Percentiles rank a stretch among this genome's conserved stretches.
These are phyloP conservation scores for Lunularia cruciata DNA, from an alignment of 225 moss, liverwort and hornwort genomes.

Conservation along the genomic window DNA sequence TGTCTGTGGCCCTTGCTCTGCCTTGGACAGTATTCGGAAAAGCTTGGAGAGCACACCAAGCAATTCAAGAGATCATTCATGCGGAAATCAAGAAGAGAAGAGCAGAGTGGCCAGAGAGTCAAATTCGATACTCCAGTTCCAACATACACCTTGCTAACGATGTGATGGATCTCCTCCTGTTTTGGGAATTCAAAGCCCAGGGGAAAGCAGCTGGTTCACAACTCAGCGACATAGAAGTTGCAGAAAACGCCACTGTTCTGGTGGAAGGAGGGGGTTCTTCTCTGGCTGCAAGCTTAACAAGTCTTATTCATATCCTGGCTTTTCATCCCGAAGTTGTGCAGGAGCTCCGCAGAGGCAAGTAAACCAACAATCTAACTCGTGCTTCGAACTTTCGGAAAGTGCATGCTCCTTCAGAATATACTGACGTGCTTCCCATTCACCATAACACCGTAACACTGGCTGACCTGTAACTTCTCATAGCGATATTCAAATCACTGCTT, in stretches of 20 bases:
- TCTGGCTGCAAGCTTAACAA: background rate
- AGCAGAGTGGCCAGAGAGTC: background rate
- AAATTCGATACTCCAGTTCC: background rate
- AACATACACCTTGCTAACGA: background rate
- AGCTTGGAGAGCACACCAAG: background rate
- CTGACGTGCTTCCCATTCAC: too few species aligned
- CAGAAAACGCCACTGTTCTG: background rate
- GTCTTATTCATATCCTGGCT: background rate
- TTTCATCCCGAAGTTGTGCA: background rate
- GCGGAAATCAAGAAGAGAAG: background rate
- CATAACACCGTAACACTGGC: too few species aligned
- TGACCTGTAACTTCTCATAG: background rate
- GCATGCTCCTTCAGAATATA: too few species aligned
- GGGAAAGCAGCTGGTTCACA: background rate
- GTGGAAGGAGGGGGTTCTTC: background rate
- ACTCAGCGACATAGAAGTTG: background rate
- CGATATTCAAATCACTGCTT: background rate
- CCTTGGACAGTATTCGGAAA: conserved; percentile 1
- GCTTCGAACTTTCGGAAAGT: too few species aligned
- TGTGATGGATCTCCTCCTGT: background rate
- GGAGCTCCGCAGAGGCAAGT: background rate
- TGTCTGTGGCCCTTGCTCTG: background rate
- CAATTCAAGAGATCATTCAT: background rate
- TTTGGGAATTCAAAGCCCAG: background rate
- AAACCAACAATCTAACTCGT: background rate